Evolutionary conservation across 495 filamentous ascomycete genomes (phyloP), one percentile per base, ranked within the genome.

Genomic region (Xylaria longipes): DNA sequence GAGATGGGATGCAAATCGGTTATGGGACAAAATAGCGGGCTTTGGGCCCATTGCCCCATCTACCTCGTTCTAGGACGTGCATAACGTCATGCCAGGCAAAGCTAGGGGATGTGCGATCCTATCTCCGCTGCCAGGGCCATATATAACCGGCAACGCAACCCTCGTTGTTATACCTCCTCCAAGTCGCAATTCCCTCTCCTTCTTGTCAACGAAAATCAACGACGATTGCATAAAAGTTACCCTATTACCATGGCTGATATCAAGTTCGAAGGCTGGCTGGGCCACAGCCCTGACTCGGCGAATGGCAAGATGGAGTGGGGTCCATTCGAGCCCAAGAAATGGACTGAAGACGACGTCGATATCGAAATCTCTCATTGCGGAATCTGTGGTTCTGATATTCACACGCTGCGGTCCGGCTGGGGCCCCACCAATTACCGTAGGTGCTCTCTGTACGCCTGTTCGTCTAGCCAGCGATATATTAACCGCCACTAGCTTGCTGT

Each of bases 221-320:
- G 7, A 35, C 1, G 7, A 2, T 63, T 27, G 2, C 9, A 31
- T 20, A 20, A 31, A 64, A 50, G 17, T 65, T 7, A 5, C 33
- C 11, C 20, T 20, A 31, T 37, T 14, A 68, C 29, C 41, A 72
- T 72, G 70, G 70, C 75, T 46, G 74, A 82, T 31, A 77, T 80
- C 74, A 84, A 89, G 69, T 97, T 95, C 82, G 81, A 90, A 73
- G 94, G 94, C 76, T 97, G 94, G 95, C 81, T 97, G 67, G 93
- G 91, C 75, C 82, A 90, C 68, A 84, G 90, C 75, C 75, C 81
- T 17, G 79, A 86, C 14, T 80, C 89, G 39, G 87, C 86, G 52
- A 83, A 92, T 29, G 91, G 89, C 60, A 92, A 94, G 17, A 90
- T 97, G 79, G 82, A 83, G 48, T 94, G 90, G 89, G 85, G 87